Conservation (phyloP, 2,329 filamentous ascomycete species). For the Fusarium sp. region DNA sequence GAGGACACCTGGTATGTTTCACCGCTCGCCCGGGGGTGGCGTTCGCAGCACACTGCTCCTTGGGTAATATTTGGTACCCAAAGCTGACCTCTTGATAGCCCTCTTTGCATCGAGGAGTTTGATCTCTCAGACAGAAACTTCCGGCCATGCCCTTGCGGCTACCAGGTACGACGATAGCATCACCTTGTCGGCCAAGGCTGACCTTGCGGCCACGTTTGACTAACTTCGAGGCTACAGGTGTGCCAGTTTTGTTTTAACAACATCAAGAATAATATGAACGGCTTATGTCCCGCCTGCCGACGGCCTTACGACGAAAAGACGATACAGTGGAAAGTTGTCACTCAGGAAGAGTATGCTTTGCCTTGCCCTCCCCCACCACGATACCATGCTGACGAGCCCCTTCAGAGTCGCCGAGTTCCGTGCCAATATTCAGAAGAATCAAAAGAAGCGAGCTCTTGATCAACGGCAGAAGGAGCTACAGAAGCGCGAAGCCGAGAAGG, state of each 20-base stretch:
- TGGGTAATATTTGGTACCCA: slow-evolving; percentile 35
- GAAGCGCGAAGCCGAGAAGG: slow-evolving; percentile 94
- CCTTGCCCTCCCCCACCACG: background rate
- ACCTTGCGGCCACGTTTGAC: slow-evolving; percentile 33
- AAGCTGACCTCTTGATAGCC: slow-evolving; percentile 65
- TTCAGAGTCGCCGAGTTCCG: slow-evolving; percentile 77
- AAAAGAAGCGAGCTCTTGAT: slow-evolving; percentile 87
- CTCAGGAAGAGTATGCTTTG: slow-evolving; percentile 85
- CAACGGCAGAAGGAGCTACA: slow-evolving; percentile 93
- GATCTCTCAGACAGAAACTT: slow-evolving; percentile 98
- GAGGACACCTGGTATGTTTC: slow-evolving; percentile 73
- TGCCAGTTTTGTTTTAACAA: slow-evolving; percentile 99
- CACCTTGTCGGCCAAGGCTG: background rate
- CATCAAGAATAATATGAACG: slow-evolving; percentile 98
- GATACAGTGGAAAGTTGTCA: slow-evolving; percentile 96
- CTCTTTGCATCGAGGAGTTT: slow-evolving; percentile 98
- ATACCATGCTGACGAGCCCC: slow-evolving; percentile 34
- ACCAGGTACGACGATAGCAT: slow-evolving; percentile 76
- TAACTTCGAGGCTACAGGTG: slow-evolving; percentile 69
- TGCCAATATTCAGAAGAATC: slow-evolving; percentile 85
- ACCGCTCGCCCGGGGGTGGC: slow-evolving; percentile 10
- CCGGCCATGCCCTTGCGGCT: slow-evolving; percentile 95
- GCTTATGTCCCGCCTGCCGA: slow-evolving; percentile 95
- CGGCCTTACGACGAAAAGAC: slow-evolving; percentile 96
- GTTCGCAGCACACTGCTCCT: slow-evolving; percentile 31